Conservation (phyloP, 2,329 filamentous ascomycete species). For the Botrytis cinerea region DNA sequence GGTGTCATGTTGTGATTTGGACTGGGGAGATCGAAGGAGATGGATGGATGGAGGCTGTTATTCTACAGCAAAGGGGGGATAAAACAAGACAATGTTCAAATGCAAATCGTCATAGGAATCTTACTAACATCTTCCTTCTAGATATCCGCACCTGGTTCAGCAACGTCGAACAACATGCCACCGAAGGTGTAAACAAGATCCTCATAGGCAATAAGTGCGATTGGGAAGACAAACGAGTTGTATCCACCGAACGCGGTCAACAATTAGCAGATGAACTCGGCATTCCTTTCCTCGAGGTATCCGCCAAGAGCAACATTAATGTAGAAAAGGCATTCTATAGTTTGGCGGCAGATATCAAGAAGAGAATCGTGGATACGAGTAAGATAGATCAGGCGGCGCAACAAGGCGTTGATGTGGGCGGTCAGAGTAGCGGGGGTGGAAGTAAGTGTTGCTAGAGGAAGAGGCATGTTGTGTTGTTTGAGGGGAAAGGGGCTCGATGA, state of each 20-base stretch:
- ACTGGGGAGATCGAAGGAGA: not conserved
- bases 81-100: not conserved
- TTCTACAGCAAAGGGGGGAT: not conserved
- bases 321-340: conserved; percentile 98
- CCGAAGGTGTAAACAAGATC: conserved; percentile 99
- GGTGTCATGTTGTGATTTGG: not conserved
- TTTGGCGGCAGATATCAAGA: conserved; percentile 96
- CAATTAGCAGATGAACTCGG: conserved; percentile 92
- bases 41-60: not conserved
- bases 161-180: conserved; percentile 98
- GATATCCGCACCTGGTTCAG: conserved; percentile 99
- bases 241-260: conserved; percentile 91
- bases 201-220: conserved; percentile 99
- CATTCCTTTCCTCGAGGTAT: conserved; percentile 97
- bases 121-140: conserved; percentile 44
- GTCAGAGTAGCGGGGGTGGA: conserved; percentile 56
- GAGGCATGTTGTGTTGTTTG: not conserved
- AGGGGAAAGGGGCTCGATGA: conserved; percentile 1
- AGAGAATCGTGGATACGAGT: conserved; percentile 89
- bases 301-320: conserved; percentile 99
- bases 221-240: conserved; percentile 98
- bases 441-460: conserved; percentile 76
- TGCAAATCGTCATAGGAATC: not conserved
- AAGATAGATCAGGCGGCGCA: conserved; percentile 67
- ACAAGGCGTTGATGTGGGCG: conserved; percentile 68